Conservation (phyloP, 768 basidiomycete species). For the Xerocomellus amylosporus region DNA sequence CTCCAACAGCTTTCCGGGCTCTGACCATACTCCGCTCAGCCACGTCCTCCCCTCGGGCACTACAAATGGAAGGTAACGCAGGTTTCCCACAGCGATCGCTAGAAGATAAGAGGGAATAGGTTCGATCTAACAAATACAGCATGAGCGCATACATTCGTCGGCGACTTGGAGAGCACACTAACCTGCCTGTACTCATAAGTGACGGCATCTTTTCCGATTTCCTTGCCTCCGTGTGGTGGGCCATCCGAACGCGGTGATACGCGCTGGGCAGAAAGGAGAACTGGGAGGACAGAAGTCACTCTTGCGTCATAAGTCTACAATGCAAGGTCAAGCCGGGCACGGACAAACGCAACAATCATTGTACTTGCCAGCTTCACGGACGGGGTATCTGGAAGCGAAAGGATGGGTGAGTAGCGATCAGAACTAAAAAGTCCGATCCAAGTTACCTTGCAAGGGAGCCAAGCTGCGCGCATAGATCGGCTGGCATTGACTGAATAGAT, state of each 20-base stretch:
- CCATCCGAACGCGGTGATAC: constrained; percentile 71
- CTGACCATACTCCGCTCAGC: constrained; percentile 87
- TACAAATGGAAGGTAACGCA: constrained; percentile 68
- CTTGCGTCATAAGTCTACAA: constrained; percentile 77
- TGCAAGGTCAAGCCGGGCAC: not conserved
- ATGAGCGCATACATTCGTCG: not conserved
- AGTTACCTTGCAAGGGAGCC: constrained; percentile 71
- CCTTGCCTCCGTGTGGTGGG: constrained; percentile 68
- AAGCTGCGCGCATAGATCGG: constrained; percentile 85
- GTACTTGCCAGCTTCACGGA: constrained; percentile 74
- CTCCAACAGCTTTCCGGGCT: constrained; percentile 79
- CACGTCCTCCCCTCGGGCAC: constrained; percentile 62
- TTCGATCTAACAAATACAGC: constrained; percentile 50
- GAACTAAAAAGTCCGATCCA: not conserved
- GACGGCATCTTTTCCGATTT: constrained; percentile 69
- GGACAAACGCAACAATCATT: not conserved
- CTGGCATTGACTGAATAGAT: constrained; percentile 90
- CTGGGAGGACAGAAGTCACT: constrained; percentile 77
- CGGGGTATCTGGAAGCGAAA: constrained; percentile 60
- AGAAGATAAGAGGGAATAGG: constrained; percentile 91
- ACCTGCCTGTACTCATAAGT: constrained; percentile 80
- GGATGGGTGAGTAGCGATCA: not conserved
- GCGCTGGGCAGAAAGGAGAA: constrained; percentile 81
- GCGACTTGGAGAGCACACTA: constrained; percentile 7
- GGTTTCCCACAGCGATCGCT: constrained; percentile 84